Base-by-base conservation (phyloP, 129 eudicot species). In the Tagetes patula region DNA sequence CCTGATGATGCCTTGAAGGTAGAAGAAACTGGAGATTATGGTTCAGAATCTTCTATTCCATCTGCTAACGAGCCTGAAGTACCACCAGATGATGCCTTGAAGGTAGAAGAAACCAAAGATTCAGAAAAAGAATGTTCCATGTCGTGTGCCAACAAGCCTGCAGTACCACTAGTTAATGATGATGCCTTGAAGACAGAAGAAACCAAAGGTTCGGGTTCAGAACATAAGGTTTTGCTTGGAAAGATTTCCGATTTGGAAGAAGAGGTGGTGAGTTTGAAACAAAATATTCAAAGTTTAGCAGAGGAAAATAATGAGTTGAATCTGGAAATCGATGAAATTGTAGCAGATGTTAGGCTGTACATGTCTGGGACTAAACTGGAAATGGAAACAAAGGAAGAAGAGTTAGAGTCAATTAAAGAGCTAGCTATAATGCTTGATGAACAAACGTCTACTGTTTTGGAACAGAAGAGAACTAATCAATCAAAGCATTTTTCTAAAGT, bases 271-370 rank as follows among this genome's bases (percentile, higher is more conserved):
- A 37, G 43, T 71, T 61, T 85, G 14, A 82, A 81, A 39, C 66
- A 73, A 75, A 83, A 82, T 72, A 71, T 89, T 71, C 75, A 59
- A 55, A 42, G 27, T 61, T 85, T 85, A 13, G 76, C 69, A 77
- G 85, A 82, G 4, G 92, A 89, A 67, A 81, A 87, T 73, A 60
- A 78, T 8, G 79, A 79, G 70, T 56, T 89, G 86, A 81, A 79
- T 85, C 70, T 62, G 11, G 85, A 89, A 49, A 75, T 81, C 34
- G 56, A 72, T 7, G 74, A 75, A 52, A 82, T 69, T 3, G 86
- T 81, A 64, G 53, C 81, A 7, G 65, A 62, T 43, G 11, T 66
- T 1, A 61, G 64, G 45, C 33, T 56, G 62, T 69, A 68, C 34
- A 70, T 84, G 56, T 54, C 39, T 33, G 77, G 74, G 34, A 80